phyloP scores from a whole-genome alignment of 2,329 filamentous ascomycete genomes.

The Neospermospora avenae region DNA sequence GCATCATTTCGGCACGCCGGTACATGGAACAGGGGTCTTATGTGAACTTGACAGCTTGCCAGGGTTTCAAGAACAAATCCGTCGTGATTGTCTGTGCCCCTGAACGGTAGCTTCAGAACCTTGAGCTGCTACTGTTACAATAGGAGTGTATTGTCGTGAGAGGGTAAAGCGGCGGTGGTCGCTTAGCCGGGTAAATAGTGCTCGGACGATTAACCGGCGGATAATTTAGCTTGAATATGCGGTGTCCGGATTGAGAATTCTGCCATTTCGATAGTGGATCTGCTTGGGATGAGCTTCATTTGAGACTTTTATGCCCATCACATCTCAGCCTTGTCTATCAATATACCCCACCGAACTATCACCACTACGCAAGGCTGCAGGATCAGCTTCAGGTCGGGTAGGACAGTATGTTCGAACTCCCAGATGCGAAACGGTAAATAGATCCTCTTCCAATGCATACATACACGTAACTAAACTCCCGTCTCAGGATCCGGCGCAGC shows the following conservation, averaged over 20 bases:
- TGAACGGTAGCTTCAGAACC: background rate
- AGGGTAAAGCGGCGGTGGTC: background rate
- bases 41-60: too few relatives aligned
- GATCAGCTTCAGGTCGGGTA: background rate
- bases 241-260: background rate
- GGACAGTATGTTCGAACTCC: slow-evolving; percentile 48
- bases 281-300: background rate
- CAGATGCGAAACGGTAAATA: slow-evolving; percentile 50
- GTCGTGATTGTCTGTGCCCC: background rate
- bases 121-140: background rate
- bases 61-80: background rate
- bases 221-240: background rate
- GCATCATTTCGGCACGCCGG: background rate
- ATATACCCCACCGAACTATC: background rate
- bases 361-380: too few relatives aligned
- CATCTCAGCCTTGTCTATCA: background rate
- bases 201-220: background rate
- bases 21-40: slow-evolving; percentile 1
- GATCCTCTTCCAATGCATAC: background rate
- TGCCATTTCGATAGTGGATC: background rate
- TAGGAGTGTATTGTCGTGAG: background rate
- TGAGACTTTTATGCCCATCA: too few relatives aligned
- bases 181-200: background rate
- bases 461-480: slow-evolving; percentile 4
- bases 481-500: slow-evolving; percentile 50